Base-by-base conservation (phyloP, 78 protist species). In the Blattamonas nauphoetae region DNA sequence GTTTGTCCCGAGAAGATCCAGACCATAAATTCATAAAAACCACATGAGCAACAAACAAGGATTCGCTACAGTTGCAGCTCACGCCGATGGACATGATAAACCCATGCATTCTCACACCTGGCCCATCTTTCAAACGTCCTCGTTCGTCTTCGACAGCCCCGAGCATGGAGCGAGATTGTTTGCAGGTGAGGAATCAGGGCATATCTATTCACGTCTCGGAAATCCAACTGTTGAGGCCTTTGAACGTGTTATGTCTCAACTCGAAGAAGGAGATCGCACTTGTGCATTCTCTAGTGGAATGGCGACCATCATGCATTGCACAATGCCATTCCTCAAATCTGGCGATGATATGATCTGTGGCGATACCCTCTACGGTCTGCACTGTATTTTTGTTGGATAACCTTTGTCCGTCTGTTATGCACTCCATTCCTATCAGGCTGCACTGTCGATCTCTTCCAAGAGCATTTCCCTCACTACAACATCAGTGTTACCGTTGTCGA, bases 171-270 rank as follows among this genome's bases (percentile, higher is more conserved):
- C 45, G 4, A 11, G 11, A 4, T 11, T 79, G 33, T 79, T 79
- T 21, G 83, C 83, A 5, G 83, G 83, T 38, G 43, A 21, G 43
- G 38, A 1, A 1, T 44, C 82, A 88, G 95, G 93, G 29, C 92
- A 90, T 80, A 97, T 96, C 88, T 96, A 97, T 84, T 44, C 97
- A 36, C 91, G 99, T 43, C 81, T 96, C 33, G 95, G 96, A 85
- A 97, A 97, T 84, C 99, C 99, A 35, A 97, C 99, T 21, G 91
- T 96, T 44, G 42, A 90, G 34, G 94, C 95, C 42, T 86, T 92
- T 45, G 98, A 97, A 87, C 85, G 38, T 29, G 38, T 85, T 45
- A 29, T 96, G 29, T 97, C 98, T 41, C 63, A 85, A 21, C 46
- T 92, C 3, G 98, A 96, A 81, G 88, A 88, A 29, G 97, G 91